Conservation (phyloP, 208 protist genomes). For the Wallacemonas rigidus region DNA sequence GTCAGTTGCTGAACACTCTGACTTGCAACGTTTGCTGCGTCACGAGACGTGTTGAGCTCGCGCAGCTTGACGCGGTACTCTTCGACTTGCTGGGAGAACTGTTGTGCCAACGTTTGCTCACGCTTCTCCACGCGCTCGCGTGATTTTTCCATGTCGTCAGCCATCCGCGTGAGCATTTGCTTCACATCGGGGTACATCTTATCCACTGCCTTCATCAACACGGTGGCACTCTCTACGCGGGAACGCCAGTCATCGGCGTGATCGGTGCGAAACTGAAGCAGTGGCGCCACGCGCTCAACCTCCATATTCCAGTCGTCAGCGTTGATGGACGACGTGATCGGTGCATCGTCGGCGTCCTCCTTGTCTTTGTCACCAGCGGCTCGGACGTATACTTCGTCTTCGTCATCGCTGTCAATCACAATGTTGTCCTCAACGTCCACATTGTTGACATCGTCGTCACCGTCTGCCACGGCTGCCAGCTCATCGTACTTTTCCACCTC, state of each 20-base stretch:
- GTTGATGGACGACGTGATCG: slow-evolving; percentile 65
- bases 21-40: slow-evolving; percentile 74
- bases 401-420: slow-evolving; percentile 86
- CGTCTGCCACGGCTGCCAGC: slow-evolving; percentile 66
- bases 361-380: slow-evolving; percentile 37
- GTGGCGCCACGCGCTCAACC: slow-evolving; percentile 83
- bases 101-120: slow-evolving; percentile 87
- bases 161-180: slow-evolving; percentile 79
- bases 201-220: slow-evolving; percentile 86
- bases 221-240: slow-evolving; percentile 73
- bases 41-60: slow-evolving; percentile 81
- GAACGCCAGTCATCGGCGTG: slow-evolving; percentile 82
- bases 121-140: slow-evolving; percentile 89
- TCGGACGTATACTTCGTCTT: slow-evolving; percentile 81
- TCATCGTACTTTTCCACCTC: slow-evolving; percentile 84
- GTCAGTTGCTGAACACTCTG: slow-evolving; percentile 89
- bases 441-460: slow-evolving; percentile 62
- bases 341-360: slow-evolving; percentile 44
- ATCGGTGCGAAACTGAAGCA: slow-evolving; percentile 72
- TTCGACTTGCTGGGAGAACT: slow-evolving; percentile 90
- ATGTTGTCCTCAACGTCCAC: slow-evolving; percentile 80
- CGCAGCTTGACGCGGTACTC: slow-evolving; percentile 88
- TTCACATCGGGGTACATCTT: slow-evolving; percentile 91
- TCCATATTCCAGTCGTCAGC: slow-evolving; percentile 90
- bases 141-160: slow-evolving; percentile 85